Percentiles rank a stretch among this genome's conserved stretches.
Conservation (phyloP, 352 stramenopile genomes). For the Globisporangium viniferum region DNA sequence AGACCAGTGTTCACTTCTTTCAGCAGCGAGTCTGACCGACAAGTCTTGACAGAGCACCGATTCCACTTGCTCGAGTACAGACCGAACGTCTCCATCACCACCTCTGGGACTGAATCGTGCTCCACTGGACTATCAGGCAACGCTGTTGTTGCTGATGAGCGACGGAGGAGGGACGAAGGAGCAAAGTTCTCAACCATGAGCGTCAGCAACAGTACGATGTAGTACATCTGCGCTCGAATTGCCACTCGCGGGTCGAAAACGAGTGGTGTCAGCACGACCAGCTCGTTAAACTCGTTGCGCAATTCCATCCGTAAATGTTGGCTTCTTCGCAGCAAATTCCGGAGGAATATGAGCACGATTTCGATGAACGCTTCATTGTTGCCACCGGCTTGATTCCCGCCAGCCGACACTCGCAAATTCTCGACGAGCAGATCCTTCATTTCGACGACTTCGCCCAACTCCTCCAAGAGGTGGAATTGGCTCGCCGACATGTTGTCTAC, state of each 20-base stretch:
- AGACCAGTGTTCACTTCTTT: neutral
- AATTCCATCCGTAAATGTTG: constrained; percentile 26
- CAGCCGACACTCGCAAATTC: neutral
- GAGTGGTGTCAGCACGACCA: constrained; percentile 30
- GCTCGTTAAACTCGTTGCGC: constrained; percentile 20
- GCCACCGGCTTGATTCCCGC: neutral
- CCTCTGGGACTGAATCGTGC: constrained; percentile 10
- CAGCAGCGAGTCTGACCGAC: constrained; percentile 16
- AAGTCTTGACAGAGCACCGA: constrained; percentile 30
- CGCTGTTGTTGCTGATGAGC: neutral
- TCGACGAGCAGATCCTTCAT: constrained; percentile 13
- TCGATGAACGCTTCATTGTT: constrained; percentile 16
- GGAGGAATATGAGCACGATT: constrained; percentile 33
- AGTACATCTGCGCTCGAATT: constrained; percentile 60
- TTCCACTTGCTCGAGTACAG: constrained; percentile 35
- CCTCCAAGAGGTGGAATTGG: constrained; percentile 19
- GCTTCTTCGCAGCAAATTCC: constrained; percentile 43
- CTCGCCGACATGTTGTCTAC: constrained; percentile 14
- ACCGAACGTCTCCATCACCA: constrained; percentile 30
- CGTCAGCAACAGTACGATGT: constrained; percentile 53
- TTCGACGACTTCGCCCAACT: constrained; percentile 15
- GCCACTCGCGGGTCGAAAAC: constrained; percentile 34
- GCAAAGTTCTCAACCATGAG: constrained; percentile 49
- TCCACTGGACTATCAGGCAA: neutral
- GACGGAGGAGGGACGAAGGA: neutral